Base-by-base conservation (phyloP, 2,329 filamentous ascomycete genomes). In the Talaromyces sp. region DNA sequence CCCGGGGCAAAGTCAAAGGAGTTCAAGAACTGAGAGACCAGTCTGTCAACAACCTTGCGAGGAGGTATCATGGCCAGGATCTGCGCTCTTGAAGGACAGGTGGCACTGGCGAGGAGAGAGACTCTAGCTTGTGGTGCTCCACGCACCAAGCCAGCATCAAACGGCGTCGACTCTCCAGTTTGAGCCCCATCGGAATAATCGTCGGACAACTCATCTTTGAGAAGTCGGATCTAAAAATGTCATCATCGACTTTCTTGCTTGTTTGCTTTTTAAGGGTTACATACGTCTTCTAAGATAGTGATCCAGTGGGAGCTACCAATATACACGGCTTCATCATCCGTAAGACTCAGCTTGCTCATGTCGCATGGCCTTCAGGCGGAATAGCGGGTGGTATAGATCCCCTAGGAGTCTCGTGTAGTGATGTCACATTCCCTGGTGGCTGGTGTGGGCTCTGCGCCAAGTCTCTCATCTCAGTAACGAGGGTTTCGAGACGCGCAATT, bases 401-500 rank as follows among this genome's bases (percentile, higher is more conserved):
- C 14, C 14, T 18, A 5, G n/a, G 31, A 33, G 9, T 18, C 4
- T 28, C 57, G 7, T 14, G 30, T 36, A 18, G 16, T 31, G 60
- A 55, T 12, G 14, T 33, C 27, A 10, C 34, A 31, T 14, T 31
- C 14, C 31, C 36, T 18, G 36, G 30, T 28, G 30, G 16, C 30
- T n/a, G 51, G n/a, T 10, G 36, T 1, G 50, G 54, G 7, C 30
- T 55, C 28, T 58, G 60, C 18, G 52, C 34, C 33, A 61, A 44
- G 34, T 61, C 60, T 58, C 56, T 61, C 60, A 61, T 61, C 56
- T 61, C 34, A 23, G 60, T 51, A 14, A 61, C 56, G 12, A 62
- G 36, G 3, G 12, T 56, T 51, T 62, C 60, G 23, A 62, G 51
- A 18, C 56, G 60, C 30, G 54, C 28, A 53, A 62, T 54, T 51